A percentile compares a stretch with the other conserved stretches of the same genome.
Evolutionary conservation across 1,284 basidiomycete genomes (phyloP).

Genomic region (Trametes polyzona): DNA sequence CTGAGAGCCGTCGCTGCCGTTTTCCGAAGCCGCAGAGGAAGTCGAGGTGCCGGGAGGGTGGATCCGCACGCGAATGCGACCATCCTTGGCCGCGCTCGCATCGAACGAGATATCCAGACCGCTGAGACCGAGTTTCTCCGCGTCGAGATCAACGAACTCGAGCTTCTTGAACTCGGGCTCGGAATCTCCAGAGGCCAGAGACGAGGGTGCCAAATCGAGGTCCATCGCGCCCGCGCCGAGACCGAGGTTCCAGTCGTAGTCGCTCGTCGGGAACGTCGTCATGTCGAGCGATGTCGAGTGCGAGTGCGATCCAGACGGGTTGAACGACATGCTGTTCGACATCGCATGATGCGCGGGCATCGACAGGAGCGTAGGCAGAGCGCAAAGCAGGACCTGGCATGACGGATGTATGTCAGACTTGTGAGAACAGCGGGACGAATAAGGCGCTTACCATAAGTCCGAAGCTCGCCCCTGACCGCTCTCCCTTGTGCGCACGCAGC

Average conservation of each 20-base stretch:
- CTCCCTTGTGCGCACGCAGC: slow-evolving; percentile 45
- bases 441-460: slow-evolving; percentile 64
- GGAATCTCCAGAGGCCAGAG: slow-evolving; percentile 27
- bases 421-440: background rate
- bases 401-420: background rate
- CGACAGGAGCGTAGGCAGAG: slow-evolving; percentile 74
- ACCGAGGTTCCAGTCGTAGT: slow-evolving; percentile 60
- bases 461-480: slow-evolving; percentile 61
- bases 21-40: slow-evolving; percentile 29
- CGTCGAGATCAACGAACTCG: slow-evolving; percentile 56
- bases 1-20: slow-evolving; percentile 36
- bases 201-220: slow-evolving; percentile 44
- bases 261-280: slow-evolving; percentile 41
- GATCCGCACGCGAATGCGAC: slow-evolving; percentile 74
- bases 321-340: slow-evolving; percentile 58
- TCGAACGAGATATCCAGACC: slow-evolving; percentile 76
- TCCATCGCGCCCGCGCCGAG: slow-evolving; percentile 51
- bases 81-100: slow-evolving; percentile 60
- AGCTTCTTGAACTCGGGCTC: slow-evolving; percentile 44
- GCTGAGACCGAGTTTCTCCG: slow-evolving; percentile 54
- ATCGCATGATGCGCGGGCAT: slow-evolving; percentile 56
- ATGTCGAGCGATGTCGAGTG: slow-evolving; percentile 54
- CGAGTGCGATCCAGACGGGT: slow-evolving; percentile 43
- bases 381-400: slow-evolving; percentile 35
- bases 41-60: slow-evolving; percentile 52